These are phyloP conservation scores for Warburgia ugandensis DNA, from an alignment of 164 flowering plant genomes.

Conservation along the genomic window DNA sequence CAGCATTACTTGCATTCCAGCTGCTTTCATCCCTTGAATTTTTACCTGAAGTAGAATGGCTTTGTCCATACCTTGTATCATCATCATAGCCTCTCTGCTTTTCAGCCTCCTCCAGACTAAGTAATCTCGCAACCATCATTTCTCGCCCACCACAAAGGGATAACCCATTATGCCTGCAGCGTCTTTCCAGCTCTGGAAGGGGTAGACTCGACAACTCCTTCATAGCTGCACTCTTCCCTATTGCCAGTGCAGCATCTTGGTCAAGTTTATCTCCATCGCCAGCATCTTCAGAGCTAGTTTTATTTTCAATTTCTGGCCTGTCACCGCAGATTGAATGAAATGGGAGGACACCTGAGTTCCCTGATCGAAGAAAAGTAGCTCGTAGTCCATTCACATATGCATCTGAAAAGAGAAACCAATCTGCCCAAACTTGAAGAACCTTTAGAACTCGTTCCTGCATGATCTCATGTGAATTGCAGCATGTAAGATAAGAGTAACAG, in stretches of 20 bases:
- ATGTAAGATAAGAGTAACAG: too few relatives aligned
- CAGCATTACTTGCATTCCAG: constrained; percentile 20
- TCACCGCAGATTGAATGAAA: constrained; percentile 95
- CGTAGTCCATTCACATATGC: constrained; percentile 95
- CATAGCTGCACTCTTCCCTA: constrained; percentile 92
- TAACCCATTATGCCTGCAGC: constrained; percentile 95
- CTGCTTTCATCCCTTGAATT: too few relatives aligned
- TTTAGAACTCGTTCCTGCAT: constrained; percentile 89
- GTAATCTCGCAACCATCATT: constrained; percentile 92
- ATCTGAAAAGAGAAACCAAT: constrained; percentile 99
- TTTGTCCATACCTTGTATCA: constrained; percentile 50
- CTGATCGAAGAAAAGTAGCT: constrained; percentile 86
- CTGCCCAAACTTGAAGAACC: constrained; percentile 99
- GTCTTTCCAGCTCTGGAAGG: constrained; percentile 84
- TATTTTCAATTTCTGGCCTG: constrained; percentile 74
- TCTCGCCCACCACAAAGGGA: constrained; percentile 96
- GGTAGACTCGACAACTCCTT: constrained; percentile 76
- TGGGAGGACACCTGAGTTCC: constrained; percentile 75
- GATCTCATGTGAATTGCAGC: background rate
- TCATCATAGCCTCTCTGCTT: constrained; percentile 70
- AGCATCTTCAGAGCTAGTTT: constrained; percentile 34
- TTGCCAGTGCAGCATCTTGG: constrained; percentile 89
- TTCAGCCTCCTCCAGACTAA: constrained; percentile 95
- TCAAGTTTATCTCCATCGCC: constrained; percentile 42
- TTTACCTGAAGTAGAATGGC: constrained; percentile 41